phyloP scores from a whole-genome alignment of 2,329 filamentous ascomycete genomes.

The Xylariales sp. region DNA sequence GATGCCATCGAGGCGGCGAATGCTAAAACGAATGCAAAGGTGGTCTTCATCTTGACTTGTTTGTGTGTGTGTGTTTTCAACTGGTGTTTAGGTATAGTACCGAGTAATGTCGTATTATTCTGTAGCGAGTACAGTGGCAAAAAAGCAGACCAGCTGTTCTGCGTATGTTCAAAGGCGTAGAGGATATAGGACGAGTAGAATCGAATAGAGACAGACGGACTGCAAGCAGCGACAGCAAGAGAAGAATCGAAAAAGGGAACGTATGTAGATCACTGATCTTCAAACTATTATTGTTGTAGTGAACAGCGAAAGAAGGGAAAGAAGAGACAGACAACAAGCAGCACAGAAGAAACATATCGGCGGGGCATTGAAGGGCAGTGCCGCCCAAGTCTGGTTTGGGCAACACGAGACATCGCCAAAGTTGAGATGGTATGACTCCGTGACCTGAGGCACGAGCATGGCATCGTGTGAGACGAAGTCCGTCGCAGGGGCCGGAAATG shows the following conservation, averaged over 20 bases:
- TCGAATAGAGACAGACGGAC: neutral
- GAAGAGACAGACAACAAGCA: neutral
- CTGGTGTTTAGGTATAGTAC: neutral
- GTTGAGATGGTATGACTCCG: too few relatives aligned
- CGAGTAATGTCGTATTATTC: neutral
- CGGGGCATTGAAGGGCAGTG: neutral
- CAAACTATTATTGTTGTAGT: conserved; percentile 4
- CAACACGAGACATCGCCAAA: conserved; percentile 4
- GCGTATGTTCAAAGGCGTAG: neutral
- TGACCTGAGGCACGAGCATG: neutral
- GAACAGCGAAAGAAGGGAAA: conserved; percentile 3
- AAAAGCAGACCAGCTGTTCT: conserved; percentile 4
- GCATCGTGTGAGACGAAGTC: conserved; percentile 6
- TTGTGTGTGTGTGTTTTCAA: neutral
- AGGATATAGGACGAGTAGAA: neutral
- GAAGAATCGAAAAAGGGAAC: conserved; percentile 3
- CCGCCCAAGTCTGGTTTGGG: too few relatives aligned
- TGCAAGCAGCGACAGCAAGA: neutral
- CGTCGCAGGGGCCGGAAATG: conserved; percentile 9
- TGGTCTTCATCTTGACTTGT: conserved; percentile 36
- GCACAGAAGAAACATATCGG: neutral
- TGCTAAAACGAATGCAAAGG: conserved; percentile 34
- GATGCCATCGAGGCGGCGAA: conserved; percentile 40
- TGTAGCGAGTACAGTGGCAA: too few relatives aligned
- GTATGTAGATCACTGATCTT: conserved; percentile 14